These are phyloP conservation scores for Tulasnella sp. DNA, from an alignment of 768 basidiomycete species.

Conservation along the genomic window DNA sequence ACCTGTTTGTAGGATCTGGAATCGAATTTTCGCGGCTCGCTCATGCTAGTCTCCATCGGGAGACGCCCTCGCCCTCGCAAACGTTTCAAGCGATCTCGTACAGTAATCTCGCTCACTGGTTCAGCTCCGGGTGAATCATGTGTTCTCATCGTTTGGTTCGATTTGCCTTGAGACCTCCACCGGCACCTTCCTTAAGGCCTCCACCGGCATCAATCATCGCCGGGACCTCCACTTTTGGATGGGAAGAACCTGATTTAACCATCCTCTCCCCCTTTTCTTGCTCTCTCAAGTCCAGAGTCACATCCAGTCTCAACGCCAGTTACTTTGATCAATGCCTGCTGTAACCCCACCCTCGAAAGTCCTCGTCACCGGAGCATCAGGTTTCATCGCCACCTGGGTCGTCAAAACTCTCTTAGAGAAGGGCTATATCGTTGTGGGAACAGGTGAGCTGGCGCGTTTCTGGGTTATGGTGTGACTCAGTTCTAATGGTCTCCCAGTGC, in stretches of 20 bases:
- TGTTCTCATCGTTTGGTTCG: neutral
- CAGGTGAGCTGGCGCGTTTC: conserved; percentile 4
- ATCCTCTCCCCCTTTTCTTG: neutral
- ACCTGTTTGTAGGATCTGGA: neutral
- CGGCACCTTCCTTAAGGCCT: too few relatives aligned
- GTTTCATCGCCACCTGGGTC: conserved; percentile 55
- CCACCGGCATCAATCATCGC: too few relatives aligned
- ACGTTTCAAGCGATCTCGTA: too few relatives aligned
- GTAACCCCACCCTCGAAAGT: conserved; percentile 34
- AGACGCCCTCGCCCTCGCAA: too few relatives aligned
- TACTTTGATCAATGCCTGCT: conserved; percentile 31
- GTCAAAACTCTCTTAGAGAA: conserved; percentile 47
- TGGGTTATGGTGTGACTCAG: neutral
- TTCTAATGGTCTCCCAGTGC: conserved; percentile 58
- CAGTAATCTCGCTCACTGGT: too few relatives aligned
- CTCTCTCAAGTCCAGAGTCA: neutral
- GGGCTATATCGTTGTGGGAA: conserved; percentile 41
- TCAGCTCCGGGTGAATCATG: neutral
- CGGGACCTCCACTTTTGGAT: neutral
- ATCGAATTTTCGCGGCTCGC: neutral
- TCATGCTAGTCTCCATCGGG: neutral
- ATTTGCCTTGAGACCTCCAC: neutral
- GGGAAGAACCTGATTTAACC: neutral
- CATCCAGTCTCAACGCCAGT: neutral
- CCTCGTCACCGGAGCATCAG: conserved; percentile 53